Evolutionary conservation across 495 filamentous ascomycete species (phyloP).

Genomic region (Tuber indicum): DNA sequence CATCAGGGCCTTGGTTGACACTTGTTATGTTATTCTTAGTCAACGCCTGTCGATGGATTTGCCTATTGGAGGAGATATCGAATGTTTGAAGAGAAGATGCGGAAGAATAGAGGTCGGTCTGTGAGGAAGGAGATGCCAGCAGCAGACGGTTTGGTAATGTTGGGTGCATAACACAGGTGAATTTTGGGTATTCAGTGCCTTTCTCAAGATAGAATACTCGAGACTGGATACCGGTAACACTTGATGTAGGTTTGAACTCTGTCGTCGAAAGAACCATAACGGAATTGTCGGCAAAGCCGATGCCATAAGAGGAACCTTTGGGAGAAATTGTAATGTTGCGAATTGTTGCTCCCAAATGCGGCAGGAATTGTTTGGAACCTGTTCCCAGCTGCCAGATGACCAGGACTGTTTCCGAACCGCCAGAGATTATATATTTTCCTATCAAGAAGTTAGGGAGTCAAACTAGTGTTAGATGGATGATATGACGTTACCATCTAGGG

Average conservation of each 20-base stretch:
- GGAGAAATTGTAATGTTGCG: conserved; percentile 77
- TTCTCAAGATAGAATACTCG: conserved; percentile 11
- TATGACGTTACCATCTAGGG: conserved; percentile 66
- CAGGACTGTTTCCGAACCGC: conserved; percentile 80
- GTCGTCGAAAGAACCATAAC: conserved; percentile 79
- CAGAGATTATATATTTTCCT: conserved; percentile 96
- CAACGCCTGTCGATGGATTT: conserved; percentile 76
- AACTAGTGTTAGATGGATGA: conserved; percentile 18
- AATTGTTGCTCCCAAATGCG: conserved; percentile 78
- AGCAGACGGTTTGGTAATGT: conserved; percentile 54
- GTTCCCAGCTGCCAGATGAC: conserved; percentile 96
- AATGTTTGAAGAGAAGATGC: conserved; percentile 69
- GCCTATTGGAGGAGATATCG: conserved; percentile 63
- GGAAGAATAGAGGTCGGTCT: conserved; percentile 36
- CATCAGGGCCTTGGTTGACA: conserved; percentile 63
- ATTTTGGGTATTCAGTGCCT: conserved; percentile 7
- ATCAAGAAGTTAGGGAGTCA: conserved; percentile 7
- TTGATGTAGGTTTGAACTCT: conserved; percentile 72
- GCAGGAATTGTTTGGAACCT: conserved; percentile 66
- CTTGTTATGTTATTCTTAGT: conserved; percentile 81
- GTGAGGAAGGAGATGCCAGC: conserved; percentile 50
- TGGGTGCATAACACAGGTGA: conserved; percentile 54
- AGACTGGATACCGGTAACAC: conserved; percentile 74
- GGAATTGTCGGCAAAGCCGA: conserved; percentile 85
- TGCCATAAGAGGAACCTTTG: conserved; percentile 66